phyloP scores from a whole-genome alignment of 768 basidiomycete genomes.

The Lactarius deliciosus region DNA sequence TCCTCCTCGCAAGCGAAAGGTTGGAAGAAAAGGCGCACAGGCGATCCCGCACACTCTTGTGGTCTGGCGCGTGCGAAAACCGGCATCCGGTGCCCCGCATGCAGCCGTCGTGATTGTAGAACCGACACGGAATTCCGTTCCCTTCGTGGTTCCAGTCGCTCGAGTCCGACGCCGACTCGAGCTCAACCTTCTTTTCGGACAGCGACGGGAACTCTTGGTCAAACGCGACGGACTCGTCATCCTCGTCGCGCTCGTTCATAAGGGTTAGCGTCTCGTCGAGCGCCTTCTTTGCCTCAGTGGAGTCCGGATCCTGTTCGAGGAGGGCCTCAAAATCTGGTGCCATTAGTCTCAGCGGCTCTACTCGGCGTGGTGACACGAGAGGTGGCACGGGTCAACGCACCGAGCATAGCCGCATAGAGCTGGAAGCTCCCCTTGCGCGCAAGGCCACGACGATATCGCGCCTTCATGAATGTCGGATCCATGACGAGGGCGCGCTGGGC shows the following conservation, averaged over 20 bases:
- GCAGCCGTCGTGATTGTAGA: slow-evolving; percentile 58
- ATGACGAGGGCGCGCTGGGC: slow-evolving; percentile 8
- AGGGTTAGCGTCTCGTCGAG: slow-evolving; percentile 24
- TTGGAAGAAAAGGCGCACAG: slow-evolving; percentile 41
- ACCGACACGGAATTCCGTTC: slow-evolving; percentile 53
- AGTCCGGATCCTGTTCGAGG: slow-evolving; percentile 34
- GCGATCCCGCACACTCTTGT: slow-evolving; percentile 53
- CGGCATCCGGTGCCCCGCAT: slow-evolving; percentile 42
- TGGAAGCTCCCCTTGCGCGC: slow-evolving; percentile 36
- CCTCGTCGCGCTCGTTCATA: slow-evolving; percentile 2
- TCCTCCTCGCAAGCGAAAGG: background rate
- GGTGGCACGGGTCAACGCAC: slow-evolving; percentile 23
- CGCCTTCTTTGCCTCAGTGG: slow-evolving; percentile 29
- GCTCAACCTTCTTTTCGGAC: slow-evolving; percentile 39
- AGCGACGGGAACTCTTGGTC: slow-evolving; percentile 30
- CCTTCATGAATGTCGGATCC: slow-evolving; percentile 38
- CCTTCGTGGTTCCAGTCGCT: slow-evolving; percentile 54
- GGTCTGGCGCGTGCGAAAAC: slow-evolving; percentile 55
- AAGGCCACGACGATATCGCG: slow-evolving; percentile 38
- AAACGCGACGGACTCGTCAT: slow-evolving; percentile 7
- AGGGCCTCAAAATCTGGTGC: slow-evolving; percentile 36
- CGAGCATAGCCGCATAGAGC: slow-evolving; percentile 31
- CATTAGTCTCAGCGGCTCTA: background rate
- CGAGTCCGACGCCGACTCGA: slow-evolving; percentile 50
- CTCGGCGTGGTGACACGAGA: background rate